Percentiles rank a stretch among this genome's conserved stretches.
phyloP scores from a whole-genome alignment of 805 yeast genomes.

The Barnettozyma siamensis region DNA sequence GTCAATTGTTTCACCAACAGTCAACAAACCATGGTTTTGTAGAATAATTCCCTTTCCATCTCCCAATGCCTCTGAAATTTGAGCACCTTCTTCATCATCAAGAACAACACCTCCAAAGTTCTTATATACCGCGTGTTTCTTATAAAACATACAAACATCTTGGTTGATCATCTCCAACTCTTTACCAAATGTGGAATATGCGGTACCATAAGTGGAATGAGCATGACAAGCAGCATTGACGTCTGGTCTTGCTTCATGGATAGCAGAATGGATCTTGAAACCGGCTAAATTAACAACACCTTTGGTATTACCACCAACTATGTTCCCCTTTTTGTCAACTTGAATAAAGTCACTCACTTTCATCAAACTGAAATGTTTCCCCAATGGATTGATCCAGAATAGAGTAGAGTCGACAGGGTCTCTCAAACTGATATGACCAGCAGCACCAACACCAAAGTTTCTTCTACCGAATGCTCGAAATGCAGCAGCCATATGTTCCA shows the following conservation, averaged over 20 bases:
- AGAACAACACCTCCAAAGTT: slow-evolving; percentile 79
- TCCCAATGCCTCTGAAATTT: slow-evolving; percentile 58
- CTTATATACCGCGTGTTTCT: slow-evolving; percentile 56
- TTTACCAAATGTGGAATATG: slow-evolving; percentile 58
- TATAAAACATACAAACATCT: slow-evolving; percentile 65
- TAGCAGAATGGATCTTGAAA: slow-evolving; percentile 60
- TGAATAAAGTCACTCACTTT: slow-evolving; percentile 60
- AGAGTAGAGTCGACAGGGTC: slow-evolving; percentile 79
- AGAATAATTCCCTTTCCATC: slow-evolving; percentile 48
- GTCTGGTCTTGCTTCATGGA: slow-evolving; percentile 65
- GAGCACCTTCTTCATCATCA: slow-evolving; percentile 56
- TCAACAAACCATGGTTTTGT: slow-evolving; percentile 69
- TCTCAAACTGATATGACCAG: slow-evolving; percentile 82
- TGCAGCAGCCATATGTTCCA: slow-evolving; percentile 80
- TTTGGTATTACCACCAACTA: slow-evolving; percentile 49
- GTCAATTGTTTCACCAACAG: slow-evolving; percentile 65
- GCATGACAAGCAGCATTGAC: slow-evolving; percentile 70
- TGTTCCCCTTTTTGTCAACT: slow-evolving; percentile 55
- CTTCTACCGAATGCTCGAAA: slow-evolving; percentile 78
- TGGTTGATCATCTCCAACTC: slow-evolving; percentile 77
- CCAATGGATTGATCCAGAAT: slow-evolving; percentile 88
- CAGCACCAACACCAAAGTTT: slow-evolving; percentile 70
- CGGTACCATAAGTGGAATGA: slow-evolving; percentile 59
- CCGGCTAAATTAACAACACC: slow-evolving; percentile 63
- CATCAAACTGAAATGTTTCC: slow-evolving; percentile 62